Evolutionary conservation across 2,329 filamentous ascomycete species (phyloP), one percentile per base, ranked within the genome.

Genomic region (Trichoderma harzianum): DNA sequence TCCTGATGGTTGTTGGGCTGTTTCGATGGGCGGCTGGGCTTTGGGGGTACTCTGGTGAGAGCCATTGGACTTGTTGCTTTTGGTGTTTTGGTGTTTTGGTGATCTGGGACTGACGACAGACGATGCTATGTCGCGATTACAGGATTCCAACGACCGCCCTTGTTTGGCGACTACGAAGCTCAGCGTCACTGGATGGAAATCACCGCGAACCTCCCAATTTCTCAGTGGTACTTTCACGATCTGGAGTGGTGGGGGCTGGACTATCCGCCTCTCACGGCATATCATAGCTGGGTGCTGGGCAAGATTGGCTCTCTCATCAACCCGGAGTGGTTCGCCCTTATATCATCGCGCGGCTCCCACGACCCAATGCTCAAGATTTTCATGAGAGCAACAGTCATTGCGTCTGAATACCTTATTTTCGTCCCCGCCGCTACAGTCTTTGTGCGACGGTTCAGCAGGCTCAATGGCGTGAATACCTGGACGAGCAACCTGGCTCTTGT

Each of bases 161-260:
- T 98, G 90, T 93, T 95, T 79, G 96, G 96, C 75, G 96, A 99
- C 82, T 99, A 97, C 83, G 96, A 99, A 84, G 96, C 97, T 4
- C 96, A 99, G 81, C 86, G 96, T 77, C 96, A 99, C 82, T 99
- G 96, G 96, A 97, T 99, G 95, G 96, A 99, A 79, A 86, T 99
- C 75, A 98, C 96, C 2, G 93, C 90, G 10, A 90, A 97, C 72
- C 86, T 99, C 2, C 96, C 96, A 16, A 87, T 97, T 47, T 96
- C 94, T 12, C 92, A 96, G 81, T 99, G 97, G 96, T 99, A 99
- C 82, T 97, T 97, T 79, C 94, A 99, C 81, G 95, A 99, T 80
- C 85, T 98, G 58, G 87, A 95, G 78, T 99, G 95, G 91, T 99
- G 96, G 96, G 97, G 97, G 0, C 87, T 99, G 75, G 96, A 99